A percentile compares a stretch with the other conserved stretches of the same genome.
Conservation (phyloP, 2,329 filamentous ascomycete species). For the Xylariales sp. region DNA sequence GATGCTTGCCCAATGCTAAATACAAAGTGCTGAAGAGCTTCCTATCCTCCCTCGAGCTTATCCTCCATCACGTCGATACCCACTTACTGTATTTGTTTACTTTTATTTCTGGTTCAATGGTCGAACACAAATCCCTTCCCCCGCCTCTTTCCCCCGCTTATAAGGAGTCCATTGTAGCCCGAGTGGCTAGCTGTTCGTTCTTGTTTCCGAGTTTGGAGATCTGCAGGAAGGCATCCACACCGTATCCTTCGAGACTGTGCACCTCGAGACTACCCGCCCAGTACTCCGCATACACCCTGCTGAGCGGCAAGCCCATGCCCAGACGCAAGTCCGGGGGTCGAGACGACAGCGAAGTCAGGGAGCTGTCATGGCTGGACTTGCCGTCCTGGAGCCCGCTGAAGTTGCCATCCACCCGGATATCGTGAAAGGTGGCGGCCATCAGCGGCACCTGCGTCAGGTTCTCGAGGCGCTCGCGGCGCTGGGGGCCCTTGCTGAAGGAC, state of each 20-base stretch:
- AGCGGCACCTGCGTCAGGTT: slow-evolving; percentile 85
- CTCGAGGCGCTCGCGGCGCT: slow-evolving; percentile 70
- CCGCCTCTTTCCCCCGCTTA: no score
- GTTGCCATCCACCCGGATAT: slow-evolving; percentile 54
- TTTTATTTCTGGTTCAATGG: no score
- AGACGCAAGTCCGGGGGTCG: slow-evolving; percentile 82
- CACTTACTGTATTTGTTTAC: no score
- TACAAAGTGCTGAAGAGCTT: no score
- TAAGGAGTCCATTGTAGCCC: slow-evolving; percentile 74
- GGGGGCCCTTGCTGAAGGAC: slow-evolving; percentile 93
- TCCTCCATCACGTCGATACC: no score
- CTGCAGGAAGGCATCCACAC: slow-evolving; percentile 91
- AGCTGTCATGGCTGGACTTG: slow-evolving; percentile 43
- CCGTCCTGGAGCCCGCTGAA: slow-evolving; percentile 18
- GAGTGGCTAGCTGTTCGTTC: slow-evolving; percentile 84
- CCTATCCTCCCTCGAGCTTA: no score
- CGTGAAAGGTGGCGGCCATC: slow-evolving; percentile 90
- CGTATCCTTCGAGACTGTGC: slow-evolving; percentile 92
- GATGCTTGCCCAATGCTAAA: no score
- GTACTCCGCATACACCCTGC: slow-evolving; percentile 92
- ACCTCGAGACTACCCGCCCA: slow-evolving; percentile 92
- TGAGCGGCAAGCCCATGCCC: slow-evolving; percentile 91
- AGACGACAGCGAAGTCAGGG: slow-evolving; percentile 73
- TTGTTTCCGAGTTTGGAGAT: slow-evolving; percentile 97
- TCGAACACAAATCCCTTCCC: no score